These are phyloP conservation scores for Diaporthe citrichinensis DNA, from an alignment of 2,329 filamentous ascomycete genomes.

Conservation along the genomic window DNA sequence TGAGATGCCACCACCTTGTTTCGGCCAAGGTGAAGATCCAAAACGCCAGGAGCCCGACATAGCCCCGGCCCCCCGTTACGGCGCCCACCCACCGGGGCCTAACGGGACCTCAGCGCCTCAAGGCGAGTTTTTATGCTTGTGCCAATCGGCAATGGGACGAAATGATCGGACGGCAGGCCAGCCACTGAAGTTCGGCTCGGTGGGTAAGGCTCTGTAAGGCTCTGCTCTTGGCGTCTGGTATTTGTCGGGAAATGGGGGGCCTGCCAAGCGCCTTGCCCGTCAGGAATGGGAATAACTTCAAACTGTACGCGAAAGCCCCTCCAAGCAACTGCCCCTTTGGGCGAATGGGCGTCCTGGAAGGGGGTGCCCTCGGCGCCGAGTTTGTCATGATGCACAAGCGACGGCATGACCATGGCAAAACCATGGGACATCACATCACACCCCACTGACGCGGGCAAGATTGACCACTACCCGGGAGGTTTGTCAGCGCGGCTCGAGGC, in stretches of 20 bases:
- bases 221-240: constrained; percentile 29
- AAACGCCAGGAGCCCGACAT: constrained; percentile 29
- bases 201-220: constrained; percentile 19
- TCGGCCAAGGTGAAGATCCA: constrained; percentile 31
- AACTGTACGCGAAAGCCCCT: constrained; percentile 29
- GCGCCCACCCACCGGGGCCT: constrained; percentile 10
- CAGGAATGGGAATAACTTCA: constrained; percentile 30
- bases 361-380: constrained; percentile 16
- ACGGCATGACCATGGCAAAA: constrained; percentile 28
- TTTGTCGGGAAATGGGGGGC: constrained; percentile 28
- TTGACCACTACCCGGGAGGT: not conserved
- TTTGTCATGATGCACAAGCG: constrained; percentile 28
- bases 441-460: constrained; percentile 12
- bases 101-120: not conserved
- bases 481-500: constrained; percentile 19
- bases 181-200: constrained; percentile 27
- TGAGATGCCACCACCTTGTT: constrained; percentile 34
- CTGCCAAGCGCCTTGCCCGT: constrained; percentile 25
- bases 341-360: constrained; percentile 18
- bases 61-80: constrained; percentile 13
- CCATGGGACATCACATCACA: constrained; percentile 25
- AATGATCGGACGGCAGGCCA: constrained; percentile 29
- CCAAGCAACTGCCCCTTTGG: constrained; percentile 10
- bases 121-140: constrained; percentile 23
- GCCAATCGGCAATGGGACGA: constrained; percentile 15